Evolutionary conservation across 2,329 filamentous ascomycete genomes (phyloP), one percentile per base, ranked within the genome.

Genomic region (Dactylellina leptospora): DNA sequence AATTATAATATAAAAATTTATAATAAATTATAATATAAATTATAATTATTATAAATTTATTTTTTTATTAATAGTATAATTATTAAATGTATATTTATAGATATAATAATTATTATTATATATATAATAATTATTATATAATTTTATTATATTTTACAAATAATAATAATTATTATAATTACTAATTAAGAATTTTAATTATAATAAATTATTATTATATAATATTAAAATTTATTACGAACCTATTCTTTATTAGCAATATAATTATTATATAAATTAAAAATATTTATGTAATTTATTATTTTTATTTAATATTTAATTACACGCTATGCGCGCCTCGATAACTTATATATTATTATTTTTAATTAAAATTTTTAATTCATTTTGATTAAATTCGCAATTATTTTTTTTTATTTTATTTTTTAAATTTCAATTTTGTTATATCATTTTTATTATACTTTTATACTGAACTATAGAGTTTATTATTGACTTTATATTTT

Each of bases 261-360:
- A 36, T 54, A 54, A 50, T 54, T 54, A 54, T 54, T 54, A 54
- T 54, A 54, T 54, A 54, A 54, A 54, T 54, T 54, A 36, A 36
- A 40, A 50, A 16, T 30, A 50, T 30, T 50, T 50, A 16, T 16
- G 18, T 44, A 50, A 22, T 50, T 50, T 50, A 28, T 28, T 50
- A 50, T 50, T 28, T 28, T 50, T 27, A 50, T 50, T 50, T 13
- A 50, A 50, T 50, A 50, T 50, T 50, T 50, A 50, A 50, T 50
- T 18, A 30, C 23, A 50, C 22, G 18, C 22, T 50, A 30, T 50
- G 16, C 42, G 20, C 42, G 42, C 8, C 13, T 40, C 36, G 11
- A n/a, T 40, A 40, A 40, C 18, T 40, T 40, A 40, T 40, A 11
- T 5, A 40, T 40, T 40, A 40, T 40, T 16, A n/a, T 40, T 47